Base-by-base conservation (phyloP, 331 rosid genomes). In the Quercus tomentella region DNA sequence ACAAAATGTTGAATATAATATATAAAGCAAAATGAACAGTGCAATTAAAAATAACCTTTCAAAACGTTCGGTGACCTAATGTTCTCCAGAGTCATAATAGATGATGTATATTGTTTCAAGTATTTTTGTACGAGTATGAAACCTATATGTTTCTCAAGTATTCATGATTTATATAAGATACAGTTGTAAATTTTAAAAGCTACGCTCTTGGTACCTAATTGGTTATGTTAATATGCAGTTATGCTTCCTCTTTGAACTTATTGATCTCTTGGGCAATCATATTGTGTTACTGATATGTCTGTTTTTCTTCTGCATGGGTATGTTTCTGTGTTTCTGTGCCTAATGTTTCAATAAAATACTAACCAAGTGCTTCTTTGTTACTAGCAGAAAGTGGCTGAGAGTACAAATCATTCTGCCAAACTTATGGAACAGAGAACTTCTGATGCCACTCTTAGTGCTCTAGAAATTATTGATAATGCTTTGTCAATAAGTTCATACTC, bases 401-500 rank as follows among this genome's bases (percentile, higher is more conserved):
- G 76, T 77, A 83, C 76, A 54, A 81, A 83, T 51, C 81, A 51
- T 72, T 89, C 94, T 72, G 79, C 88, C 16, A 84, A 88, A 79
- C 92, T 91, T 83, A 72, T 95, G 76, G 90, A 89, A 79, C 86
- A 88, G 82, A 88, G 83, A 86, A 90, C 86, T 70, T 82, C 84
- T 67, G 86, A 88, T 83, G 92, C 96, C 66, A 88, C 94, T 83
- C 85, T 82, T 62, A 70, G 80, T 69, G 97, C 99, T 75, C 82
- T 93, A 41, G 90, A 90, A 74, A 78, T 85, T 73, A 83, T 90
- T 81, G 81, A 90, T 37, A 88, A 90, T 86, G 98, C 92, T 75
- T 72, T 91, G 79, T 88, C 93, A 54, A 89, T 88, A 76, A 88
- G 97, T 84, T 76, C 77, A 60, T 90, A 89, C 88, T 93, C 98